Conservation (phyloP, 1,284 basidiomycete genomes). For the Irpex rosettiformis region DNA sequence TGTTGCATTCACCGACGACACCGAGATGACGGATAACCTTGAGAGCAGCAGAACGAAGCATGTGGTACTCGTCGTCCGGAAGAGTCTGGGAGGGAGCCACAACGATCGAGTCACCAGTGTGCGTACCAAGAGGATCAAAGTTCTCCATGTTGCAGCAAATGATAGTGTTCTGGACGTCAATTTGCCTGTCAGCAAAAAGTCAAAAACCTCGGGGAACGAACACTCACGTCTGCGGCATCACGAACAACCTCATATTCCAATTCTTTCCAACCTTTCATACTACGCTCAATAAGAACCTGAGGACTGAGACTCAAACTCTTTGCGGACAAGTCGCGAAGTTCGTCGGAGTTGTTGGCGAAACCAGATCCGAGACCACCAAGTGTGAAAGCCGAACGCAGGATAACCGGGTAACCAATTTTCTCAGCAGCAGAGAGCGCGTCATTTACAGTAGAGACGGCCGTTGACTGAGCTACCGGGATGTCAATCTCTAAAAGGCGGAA, state of each 20-base stretch:
- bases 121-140: constrained; percentile 98
- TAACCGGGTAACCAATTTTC: constrained; percentile 95
- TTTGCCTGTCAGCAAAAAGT: not conserved
- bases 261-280: constrained; percentile 99
- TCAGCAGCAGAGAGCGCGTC: constrained; percentile 91
- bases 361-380: constrained; percentile 98
- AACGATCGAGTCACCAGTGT: constrained; percentile 99
- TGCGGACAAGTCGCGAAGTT: constrained; percentile 92
- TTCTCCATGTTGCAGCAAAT: constrained; percentile 99
- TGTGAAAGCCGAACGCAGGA: constrained; percentile 97
- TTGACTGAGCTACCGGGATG: constrained; percentile 96
- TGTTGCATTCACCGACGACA: constrained; percentile 98
- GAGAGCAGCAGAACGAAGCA: constrained; percentile 96
- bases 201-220: not conserved
- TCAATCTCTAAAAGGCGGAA: constrained; percentile 74
- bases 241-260: constrained; percentile 99
- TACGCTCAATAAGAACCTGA: constrained; percentile 96
- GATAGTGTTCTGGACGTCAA: constrained; percentile 69
- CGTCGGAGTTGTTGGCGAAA: constrained; percentile 94
- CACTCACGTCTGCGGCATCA: constrained; percentile 86
- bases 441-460: constrained; percentile 94
- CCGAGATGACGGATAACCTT: constrained; percentile 90
- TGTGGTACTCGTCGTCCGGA: constrained; percentile 98
- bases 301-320: constrained; percentile 90
- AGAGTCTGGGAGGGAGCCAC: constrained; percentile 98